A percentile compares a stretch with the other conserved stretches of the same genome.
phyloP scores from a whole-genome alignment of 2,329 filamentous ascomycete species.

The Cephalotrichum gorgonifer region DNA sequence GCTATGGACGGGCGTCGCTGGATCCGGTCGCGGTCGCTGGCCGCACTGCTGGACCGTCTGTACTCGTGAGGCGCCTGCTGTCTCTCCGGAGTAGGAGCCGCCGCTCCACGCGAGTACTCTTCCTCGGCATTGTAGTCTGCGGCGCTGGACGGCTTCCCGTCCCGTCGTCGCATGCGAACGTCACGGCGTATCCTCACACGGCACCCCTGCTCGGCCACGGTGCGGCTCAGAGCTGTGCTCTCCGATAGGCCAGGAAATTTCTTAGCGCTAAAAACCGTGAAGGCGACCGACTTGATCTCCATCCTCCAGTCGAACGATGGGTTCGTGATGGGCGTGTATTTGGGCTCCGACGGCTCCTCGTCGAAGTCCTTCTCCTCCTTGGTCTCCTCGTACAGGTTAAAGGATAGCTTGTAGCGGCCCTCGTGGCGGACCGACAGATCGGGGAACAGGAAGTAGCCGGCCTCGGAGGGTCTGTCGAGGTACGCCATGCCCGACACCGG shows the following conservation, averaged over 20 bases:
- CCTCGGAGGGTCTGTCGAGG: conserved; percentile 69
- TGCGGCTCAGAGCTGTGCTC: conserved; percentile 79
- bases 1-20: conserved; percentile 36
- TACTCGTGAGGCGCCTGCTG: conserved; percentile 10
- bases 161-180: conserved; percentile 80
- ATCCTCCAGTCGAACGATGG: conserved; percentile 66
- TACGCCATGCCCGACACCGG: conserved; percentile 95
- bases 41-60: conserved; percentile 51
- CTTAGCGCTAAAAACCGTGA: conserved; percentile 91
- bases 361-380: conserved; percentile 78
- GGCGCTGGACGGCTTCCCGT: conserved; percentile 49
- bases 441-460: conserved; percentile 95
- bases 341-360: conserved; percentile 23
- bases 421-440: conserved; percentile 94
- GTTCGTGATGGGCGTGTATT: conserved; percentile 22
- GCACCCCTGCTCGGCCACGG: conserved; percentile 92
- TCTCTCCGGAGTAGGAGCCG: conserved; percentile 22
- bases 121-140: conserved; percentile 53
- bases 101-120: conserved; percentile 33
- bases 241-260: conserved; percentile 92
- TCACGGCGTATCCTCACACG: conserved; percentile 92
- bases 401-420: conserved; percentile 81
- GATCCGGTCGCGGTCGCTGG: conserved; percentile 33
- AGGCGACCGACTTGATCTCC: conserved; percentile 79
- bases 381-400: conserved; percentile 88